Evolutionary conservation across 306 rosid species (phyloP), one percentile per base, ranked within the genome.

Genomic region (Phaseolus lunatus): DNA sequence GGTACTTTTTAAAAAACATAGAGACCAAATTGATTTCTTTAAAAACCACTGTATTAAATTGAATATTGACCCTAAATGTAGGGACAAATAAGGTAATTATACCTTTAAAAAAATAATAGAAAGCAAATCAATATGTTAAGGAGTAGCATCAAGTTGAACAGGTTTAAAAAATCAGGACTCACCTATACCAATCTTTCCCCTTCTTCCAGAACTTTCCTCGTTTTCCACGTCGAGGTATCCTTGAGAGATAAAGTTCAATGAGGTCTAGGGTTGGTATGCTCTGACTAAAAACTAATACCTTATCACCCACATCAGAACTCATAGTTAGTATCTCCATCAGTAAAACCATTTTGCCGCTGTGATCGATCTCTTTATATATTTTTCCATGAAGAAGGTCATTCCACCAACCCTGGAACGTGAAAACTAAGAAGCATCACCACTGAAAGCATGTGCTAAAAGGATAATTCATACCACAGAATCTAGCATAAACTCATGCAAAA

Each of bases 101-200:
- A n/a, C n/a, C n/a, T n/a, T n/a, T n/a, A n/a, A n/a, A 39, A 63
- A 14, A n/a, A 27, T 8, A 61, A 62, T 45, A 14, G 82, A 27
- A 70, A 50, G 23, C 13, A 71, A 54, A 81, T 27, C 47, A 70
- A 31, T 75, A 16, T 43, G 43, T 20, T 31, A 61, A 48, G 48
- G 68, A 70, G 63, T 76, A 37, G 24, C 76, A 64, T 74, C 44
- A 56, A 62, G 39, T 75, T 75, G 64, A 82, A 61, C 72, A 65
- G 26, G 48, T 50, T 76, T 39, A 29, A 70, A 23, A 35, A 77
- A 84, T 49, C 47, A 64, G 52, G 70, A 84, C 97, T 77, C 58
- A 95, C 98, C 98, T 92, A 85, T 88, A 95, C 98, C 98, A 95
- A 78, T 95, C 98, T 82, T 88, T 95, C 67, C 96, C 90, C 79